These are phyloP conservation scores for Boletus mariae DNA, from an alignment of 1,284 basidiomycete species.

Conservation along the genomic window DNA sequence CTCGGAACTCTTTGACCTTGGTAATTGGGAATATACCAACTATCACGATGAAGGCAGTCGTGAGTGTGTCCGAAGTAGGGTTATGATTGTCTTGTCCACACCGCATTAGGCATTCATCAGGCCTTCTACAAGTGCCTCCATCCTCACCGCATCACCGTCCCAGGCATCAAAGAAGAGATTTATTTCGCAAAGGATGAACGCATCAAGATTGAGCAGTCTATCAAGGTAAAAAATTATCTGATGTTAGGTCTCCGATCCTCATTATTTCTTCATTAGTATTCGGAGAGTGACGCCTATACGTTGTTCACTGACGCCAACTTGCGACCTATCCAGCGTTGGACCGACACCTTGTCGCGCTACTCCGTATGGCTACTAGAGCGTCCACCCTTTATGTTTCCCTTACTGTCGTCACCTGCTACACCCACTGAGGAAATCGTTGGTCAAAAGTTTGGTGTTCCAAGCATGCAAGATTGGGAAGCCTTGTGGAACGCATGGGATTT, in stretches of 20 bases:
- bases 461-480: constrained; percentile 73
- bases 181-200: constrained; percentile 70
- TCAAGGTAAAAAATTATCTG: constrained; percentile 59
- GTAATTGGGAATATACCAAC: constrained; percentile 83
- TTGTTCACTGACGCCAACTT: constrained; percentile 80
- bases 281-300: constrained; percentile 65
- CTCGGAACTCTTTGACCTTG: constrained; percentile 55
- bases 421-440: constrained; percentile 17
- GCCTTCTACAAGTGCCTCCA: constrained; percentile 78
- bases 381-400: constrained; percentile 74
- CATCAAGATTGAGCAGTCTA: constrained; percentile 83
- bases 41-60: constrained; percentile 70
- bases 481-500: constrained; percentile 92
- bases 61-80: constrained; percentile 44
- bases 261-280: constrained; percentile 55
- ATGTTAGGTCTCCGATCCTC: constrained; percentile 1
- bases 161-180: constrained; percentile 41
- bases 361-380: constrained; percentile 91
- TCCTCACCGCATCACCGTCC: constrained; percentile 58
- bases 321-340: constrained; percentile 87
- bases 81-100: background rate
- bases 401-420: constrained; percentile 39
- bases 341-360: constrained; percentile 69
- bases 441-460: constrained; percentile 63
- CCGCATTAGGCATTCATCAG: constrained; percentile 71